A percentile compares a stretch with the other conserved stretches of the same genome.
Evolutionary conservation across 768 basidiomycete species (phyloP).

Genomic region (Leucocoprinus sp.): DNA sequence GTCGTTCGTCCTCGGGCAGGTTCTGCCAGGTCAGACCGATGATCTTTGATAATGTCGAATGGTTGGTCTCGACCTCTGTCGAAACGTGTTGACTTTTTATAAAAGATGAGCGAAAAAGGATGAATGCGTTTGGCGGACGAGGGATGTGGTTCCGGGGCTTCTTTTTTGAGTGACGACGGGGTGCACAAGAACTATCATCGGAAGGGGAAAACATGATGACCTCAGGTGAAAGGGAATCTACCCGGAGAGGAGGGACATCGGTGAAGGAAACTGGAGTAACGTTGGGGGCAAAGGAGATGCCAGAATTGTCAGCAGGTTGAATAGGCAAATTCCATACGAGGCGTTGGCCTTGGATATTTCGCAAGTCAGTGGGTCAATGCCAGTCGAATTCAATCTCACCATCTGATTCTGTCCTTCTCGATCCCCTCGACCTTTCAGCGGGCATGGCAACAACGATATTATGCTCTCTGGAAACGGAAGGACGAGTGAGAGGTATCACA

Average conservation of each 20-base stretch:
- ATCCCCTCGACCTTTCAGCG: conserved; percentile 23
- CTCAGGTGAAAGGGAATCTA: conserved; percentile 23
- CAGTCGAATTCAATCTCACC: conserved; percentile 15
- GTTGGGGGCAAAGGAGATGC: conserved; percentile 17
- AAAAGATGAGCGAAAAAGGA: conserved; percentile 78
- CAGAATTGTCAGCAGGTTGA: conserved; percentile 17
- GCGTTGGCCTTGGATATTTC: conserved; percentile 19
- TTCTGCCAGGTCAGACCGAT: conserved; percentile 80
- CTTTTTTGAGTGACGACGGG: conserved; percentile 53
- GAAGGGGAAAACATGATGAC: conserved; percentile 53
- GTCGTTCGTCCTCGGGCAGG: conserved; percentile 65
- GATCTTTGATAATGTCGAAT: conserved; percentile 78
- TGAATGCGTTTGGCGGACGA: conserved; percentile 81
- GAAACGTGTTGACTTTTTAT: conserved; percentile 75
- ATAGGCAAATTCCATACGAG: conserved; percentile 23
- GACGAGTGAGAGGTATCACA: conserved; percentile 6
- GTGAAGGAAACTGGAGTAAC: conserved; percentile 18
- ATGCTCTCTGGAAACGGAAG: not conserved
- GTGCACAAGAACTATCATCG: conserved; percentile 21
- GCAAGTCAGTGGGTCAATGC: conserved; percentile 3
- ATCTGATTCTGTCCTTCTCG: conserved; percentile 19
- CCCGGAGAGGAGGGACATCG: conserved; percentile 23
- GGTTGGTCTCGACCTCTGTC: conserved; percentile 71
- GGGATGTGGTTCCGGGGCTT: conserved; percentile 72
- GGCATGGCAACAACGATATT: conserved; percentile 18